phyloP scores from a whole-genome alignment of 2,329 filamentous ascomycete species.

The Pestalotiopsis sp. region DNA sequence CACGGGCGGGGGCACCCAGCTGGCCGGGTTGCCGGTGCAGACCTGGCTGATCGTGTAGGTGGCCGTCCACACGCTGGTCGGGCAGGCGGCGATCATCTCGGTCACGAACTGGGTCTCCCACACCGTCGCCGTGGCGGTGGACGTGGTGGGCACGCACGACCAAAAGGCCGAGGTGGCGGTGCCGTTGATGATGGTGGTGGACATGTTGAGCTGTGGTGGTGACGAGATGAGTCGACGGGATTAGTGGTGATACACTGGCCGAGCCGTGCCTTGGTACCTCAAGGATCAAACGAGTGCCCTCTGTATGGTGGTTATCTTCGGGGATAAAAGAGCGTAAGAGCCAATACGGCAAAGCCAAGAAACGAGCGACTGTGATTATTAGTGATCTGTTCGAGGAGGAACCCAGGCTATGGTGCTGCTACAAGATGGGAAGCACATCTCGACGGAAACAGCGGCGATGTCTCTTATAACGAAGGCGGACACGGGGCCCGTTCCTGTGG shows the following conservation, averaged over 20 bases:
- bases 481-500: background rate
- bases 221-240: background rate
- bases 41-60: conserved; percentile 43
- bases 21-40: conserved; percentile 31
- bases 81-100: conserved; percentile 37
- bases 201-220: conserved; percentile 22
- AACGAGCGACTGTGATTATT: conserved; percentile 29
- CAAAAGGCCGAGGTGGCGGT: conserved; percentile 33
- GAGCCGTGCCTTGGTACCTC: too few relatives aligned
- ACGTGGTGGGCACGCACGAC: conserved; percentile 29
- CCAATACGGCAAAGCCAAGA: conserved; percentile 11
- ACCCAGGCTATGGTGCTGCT: conserved; percentile 13
- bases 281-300: background rate
- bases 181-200: conserved; percentile 24
- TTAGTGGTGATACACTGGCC: conserved; percentile 23
- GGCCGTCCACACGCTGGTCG: conserved; percentile 39
- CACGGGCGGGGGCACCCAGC: conserved; percentile 30
- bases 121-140: conserved; percentile 26
- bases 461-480: conserved; percentile 30
- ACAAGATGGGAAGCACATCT: conserved; percentile 16
- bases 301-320: background rate
- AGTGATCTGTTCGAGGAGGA: conserved; percentile 10
- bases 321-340: conserved; percentile 8
- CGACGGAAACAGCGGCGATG: conserved; percentile 8
- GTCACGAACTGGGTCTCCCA: conserved; percentile 42